phyloP scores from a whole-genome alignment of 75 land plant species.

The Cryptomeria japonica region DNA sequence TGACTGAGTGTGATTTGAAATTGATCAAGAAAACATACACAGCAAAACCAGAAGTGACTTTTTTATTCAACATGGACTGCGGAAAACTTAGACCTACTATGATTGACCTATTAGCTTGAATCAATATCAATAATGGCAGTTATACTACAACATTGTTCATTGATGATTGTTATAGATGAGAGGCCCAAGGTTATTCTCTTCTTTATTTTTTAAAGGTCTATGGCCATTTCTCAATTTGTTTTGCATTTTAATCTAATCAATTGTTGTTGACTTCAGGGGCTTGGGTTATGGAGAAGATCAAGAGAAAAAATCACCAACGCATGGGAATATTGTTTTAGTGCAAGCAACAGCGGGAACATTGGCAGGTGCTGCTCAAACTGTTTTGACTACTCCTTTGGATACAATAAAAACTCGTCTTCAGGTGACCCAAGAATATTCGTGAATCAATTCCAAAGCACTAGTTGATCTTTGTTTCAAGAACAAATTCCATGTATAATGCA shows the following conservation, averaged over 20 bases:
- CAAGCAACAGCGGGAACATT: constrained; percentile 84
- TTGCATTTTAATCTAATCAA: not conserved
- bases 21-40: too few species aligned
- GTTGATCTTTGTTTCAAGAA: not conserved
- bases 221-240: not conserved
- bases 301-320: constrained; percentile 64
- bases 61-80: too few species aligned
- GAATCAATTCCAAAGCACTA: not conserved
- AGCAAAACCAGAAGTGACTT: too few species aligned
- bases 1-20: too few species aligned
- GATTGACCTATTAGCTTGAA: too few species aligned
- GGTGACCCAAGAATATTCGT: constrained; percentile 40
- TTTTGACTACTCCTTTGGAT: constrained; percentile 89
- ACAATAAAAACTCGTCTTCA: constrained; percentile 94
- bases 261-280: constrained; percentile 37
- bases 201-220: not conserved
- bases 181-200: not conserved
- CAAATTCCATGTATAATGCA: not conserved
- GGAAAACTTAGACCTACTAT: too few species aligned
- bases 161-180: not conserved
- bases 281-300: constrained; percentile 63
- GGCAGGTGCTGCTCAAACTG: constrained; percentile 88
- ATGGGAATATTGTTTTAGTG: constrained; percentile 65
- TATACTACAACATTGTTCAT: not conserved
- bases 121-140: not conserved